Evolutionary conservation across 768 basidiomycete species (phyloP), one percentile per base, ranked within the genome.

Genomic region (Kondoa subrosea): DNA sequence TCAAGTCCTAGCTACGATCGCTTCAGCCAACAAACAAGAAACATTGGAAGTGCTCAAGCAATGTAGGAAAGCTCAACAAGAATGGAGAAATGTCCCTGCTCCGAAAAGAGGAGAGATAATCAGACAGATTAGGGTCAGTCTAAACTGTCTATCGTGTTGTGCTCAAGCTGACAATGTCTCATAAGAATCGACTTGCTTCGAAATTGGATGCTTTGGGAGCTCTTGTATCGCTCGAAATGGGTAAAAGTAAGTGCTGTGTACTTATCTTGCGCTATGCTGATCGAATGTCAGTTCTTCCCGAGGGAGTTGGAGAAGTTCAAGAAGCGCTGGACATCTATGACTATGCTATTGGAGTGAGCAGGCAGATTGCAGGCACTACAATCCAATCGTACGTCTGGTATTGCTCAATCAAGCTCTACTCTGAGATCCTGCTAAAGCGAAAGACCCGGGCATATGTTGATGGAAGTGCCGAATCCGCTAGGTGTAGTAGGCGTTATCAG

Each of bases 391-490:
- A n/a, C n/a, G n/a, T n/a, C n/a, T n/a, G n/a, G n/a, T n/a, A n/a
- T n/a, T n/a, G n/a, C n/a, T n/a, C n/a, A n/a, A n/a, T n/a, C n/a
- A n/a, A n/a, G n/a, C n/a, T n/a, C n/a, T n/a, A n/a, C n/a, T n/a
- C n/a, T n/a, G n/a, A 17, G 26, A 25, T 33, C 21, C 12, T 59
- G n/a, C 60, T 67, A 63, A 64, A 33, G 21, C 31, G 27, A 40
- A 56, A 25, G 15, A 34, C 2, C 56, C 58, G 65, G 70, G 57
- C 73, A 75, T 57, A 69, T 69, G 21, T 50, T 69, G 1, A 69
- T 67, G 56, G 58, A 76, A 91, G 89, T 93, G 2, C 88, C 92
- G 8, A 95, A 95, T 76, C 92, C 93, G 26, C 81, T 96, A 0
- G 85, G 86, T 12, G 80, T 85, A 1, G 80, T 87, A 8, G 83